A percentile compares a stretch with the other conserved stretches of the same genome.
These are phyloP conservation scores for Lunularia cruciata DNA, from an alignment of 225 moss, liverwort and hornwort species.

Conservation along the genomic window DNA sequence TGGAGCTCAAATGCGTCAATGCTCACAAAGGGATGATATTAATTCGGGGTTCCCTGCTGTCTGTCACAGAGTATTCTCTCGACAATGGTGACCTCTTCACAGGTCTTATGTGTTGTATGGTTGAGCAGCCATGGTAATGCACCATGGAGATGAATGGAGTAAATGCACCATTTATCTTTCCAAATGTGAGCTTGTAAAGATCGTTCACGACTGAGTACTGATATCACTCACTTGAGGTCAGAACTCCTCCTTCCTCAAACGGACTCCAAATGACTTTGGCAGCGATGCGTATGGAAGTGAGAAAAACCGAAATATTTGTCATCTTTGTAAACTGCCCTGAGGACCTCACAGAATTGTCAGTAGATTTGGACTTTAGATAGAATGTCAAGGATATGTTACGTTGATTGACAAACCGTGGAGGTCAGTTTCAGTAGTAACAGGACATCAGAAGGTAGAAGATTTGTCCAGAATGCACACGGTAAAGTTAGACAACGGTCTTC, in stretches of 20 bases:
- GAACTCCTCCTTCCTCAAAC: not conserved
- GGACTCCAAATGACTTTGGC: not conserved
- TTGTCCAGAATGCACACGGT: too few relatives aligned
- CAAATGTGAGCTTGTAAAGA: not conserved
- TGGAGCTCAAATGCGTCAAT: not conserved
- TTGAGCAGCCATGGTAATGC: constrained; percentile 7
- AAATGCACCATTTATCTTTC: not conserved
- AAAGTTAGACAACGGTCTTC: too few relatives aligned
- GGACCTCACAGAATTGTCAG: not conserved
- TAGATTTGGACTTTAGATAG: too few relatives aligned
- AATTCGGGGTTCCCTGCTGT: not conserved
- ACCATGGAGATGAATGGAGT: too few relatives aligned
- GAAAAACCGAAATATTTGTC: not conserved
- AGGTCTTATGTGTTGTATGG: not conserved
- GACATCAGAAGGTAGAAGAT: too few relatives aligned
- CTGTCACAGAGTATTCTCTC: not conserved
- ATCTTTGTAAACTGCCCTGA: not conserved
- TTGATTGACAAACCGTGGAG: too few relatives aligned
- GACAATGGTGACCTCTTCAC: constrained; percentile 5
- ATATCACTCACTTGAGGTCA: not conserved
- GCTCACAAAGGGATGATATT: not conserved
- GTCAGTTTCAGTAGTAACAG: too few relatives aligned
- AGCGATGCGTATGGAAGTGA: not conserved
- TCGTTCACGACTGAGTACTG: not conserved
- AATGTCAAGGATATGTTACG: too few relatives aligned